Evolutionary conservation across 169 alveolate genomes (phyloP), one percentile per base, ranked within the genome.

Genomic region (Toxoplasma gondii): DNA sequence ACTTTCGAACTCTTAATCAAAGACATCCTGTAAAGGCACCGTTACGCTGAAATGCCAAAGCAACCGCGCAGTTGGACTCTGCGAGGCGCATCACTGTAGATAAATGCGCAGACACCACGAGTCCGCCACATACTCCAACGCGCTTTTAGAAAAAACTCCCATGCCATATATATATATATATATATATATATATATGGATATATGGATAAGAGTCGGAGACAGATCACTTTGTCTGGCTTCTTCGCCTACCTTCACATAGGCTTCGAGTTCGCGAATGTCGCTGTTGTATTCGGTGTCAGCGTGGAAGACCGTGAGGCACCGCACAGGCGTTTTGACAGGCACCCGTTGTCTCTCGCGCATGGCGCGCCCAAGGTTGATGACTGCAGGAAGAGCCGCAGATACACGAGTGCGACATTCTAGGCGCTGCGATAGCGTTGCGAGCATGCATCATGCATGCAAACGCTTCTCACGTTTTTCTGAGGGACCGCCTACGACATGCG

Each of bases 301-400:
- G 45, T 84, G 91, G 54, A 94, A 49, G n/a, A 92, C 92, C 19
- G 91, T 67, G 41, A 91, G 24, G 34, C 69, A 19, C 49, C 83
- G 88, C 83, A 94, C 91, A 1, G 96, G 96, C 86, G 95, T 94
- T 81, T 86, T 90, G 54, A 81, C 70, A 19, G 88, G 38, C 41
- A 95, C 88, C 34, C 67, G 34, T 34, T 69, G 49, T 38, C 91
- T 49, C 84, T 92, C 95, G 24, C 96, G 92, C 83, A 91, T 22
- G 31, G 87, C 84, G 38, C 92, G 39, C 24, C 92, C 95, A n/a
- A 58, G 83, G 31, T 67, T 34, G 9, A 94, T 94, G 45, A 94
- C 93, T 83, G 91, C 36, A 81, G 31, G 43, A 12, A 38, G 39
- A 43, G 9, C n/a, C n/a, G 44, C 16, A 53, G 44, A 17, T 58